Evolutionary conservation across 768 basidiomycete species (phyloP), one percentile per base, ranked within the genome.

Genomic region (Ramaria rubella): DNA sequence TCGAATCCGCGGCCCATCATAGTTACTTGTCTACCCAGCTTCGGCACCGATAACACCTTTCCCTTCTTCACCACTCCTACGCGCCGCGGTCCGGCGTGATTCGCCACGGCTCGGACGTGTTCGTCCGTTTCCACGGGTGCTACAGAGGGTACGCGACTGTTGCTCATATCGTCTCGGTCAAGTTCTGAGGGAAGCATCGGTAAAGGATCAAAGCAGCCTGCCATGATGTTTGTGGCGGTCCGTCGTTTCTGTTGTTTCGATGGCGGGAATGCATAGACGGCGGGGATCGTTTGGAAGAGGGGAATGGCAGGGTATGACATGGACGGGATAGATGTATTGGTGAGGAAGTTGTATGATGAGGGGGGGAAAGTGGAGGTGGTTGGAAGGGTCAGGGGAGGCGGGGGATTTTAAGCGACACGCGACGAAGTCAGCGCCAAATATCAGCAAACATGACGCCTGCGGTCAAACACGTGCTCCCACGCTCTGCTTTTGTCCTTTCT

Each of bases 211-310:
- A 56, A 56, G 27, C 21, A 29, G 1, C 55, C 55, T 2, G 55
- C 55, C 44, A 56, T 48, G 26, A 46, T 56, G n/a, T 45, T 56
- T 21, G 55, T 56, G 3, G 55, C 55, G 7, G 55, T 56, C 1
- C 55, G 43, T 34, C 55, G 43, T 23, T 33, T 30, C 29, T 49
- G 45, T 31, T 55, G 40, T 14, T 49, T 23, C 26, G 43, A n/a
- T 33, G 55, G 55, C 44, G 33, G 14, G 31, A 49, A 19, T n/a
- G 33, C 26, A 23, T 56, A 56, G 31, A 56, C 15, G 3, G 44
- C 43, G 14, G 55, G 55, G 27, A 56, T 45, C 31, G n/a, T 34
- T 19, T 45, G 43, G 17, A 56, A 56, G 30, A 56, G 30, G n/a
- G 44, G 3, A 24, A 30, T 34, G 21, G 26, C 23, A 15, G 44